A percentile compares a stretch with the other conserved stretches of the same genome.
Evolutionary conservation across 2,329 filamentous ascomycete genomes (phyloP).

Genomic region (Coniochaeta sp.): DNA sequence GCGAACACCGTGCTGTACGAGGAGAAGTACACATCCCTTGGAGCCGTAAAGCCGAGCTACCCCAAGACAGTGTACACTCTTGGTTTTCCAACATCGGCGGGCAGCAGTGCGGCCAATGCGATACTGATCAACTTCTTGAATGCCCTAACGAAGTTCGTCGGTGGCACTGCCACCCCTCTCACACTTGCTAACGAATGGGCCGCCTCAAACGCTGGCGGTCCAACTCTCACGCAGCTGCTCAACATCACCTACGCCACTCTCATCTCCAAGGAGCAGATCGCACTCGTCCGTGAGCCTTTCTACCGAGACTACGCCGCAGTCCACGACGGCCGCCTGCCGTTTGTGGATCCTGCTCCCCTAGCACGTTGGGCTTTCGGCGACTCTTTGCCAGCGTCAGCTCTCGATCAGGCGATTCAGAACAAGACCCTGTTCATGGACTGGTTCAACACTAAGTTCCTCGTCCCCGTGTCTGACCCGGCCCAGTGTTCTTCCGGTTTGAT

Average conservation of each 20-base stretch:
- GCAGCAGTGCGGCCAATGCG: slow-evolving; percentile 7
- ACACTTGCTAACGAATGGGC: slow-evolving; percentile 18
- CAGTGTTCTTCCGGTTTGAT: slow-evolving; percentile 40
- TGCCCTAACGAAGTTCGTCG: slow-evolving; percentile 18
- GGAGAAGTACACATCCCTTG: slow-evolving; percentile 23
- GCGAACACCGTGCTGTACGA: slow-evolving; percentile 23
- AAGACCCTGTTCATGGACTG: slow-evolving; percentile 40
- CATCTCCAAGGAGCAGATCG: slow-evolving; percentile 28
- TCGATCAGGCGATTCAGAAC: slow-evolving; percentile 34
- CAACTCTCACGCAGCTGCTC: slow-evolving; percentile 16
- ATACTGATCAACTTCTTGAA: slow-evolving; percentile 19
- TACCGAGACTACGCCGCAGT: slow-evolving; percentile 28
- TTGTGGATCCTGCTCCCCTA: slow-evolving; percentile 27
- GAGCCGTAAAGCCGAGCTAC: slow-evolving; percentile 12
- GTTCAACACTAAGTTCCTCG: slow-evolving; percentile 37
- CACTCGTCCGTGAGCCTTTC: slow-evolving; percentile 28
- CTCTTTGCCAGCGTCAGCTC: slow-evolving; percentile 12
- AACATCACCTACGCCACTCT: slow-evolving; percentile 25
- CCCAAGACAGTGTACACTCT: slow-evolving; percentile 22
- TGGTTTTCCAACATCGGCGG: slow-evolving; percentile 14
- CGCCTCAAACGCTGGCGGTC: slow-evolving; percentile 7
- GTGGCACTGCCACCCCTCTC: slow-evolving; percentile 9
- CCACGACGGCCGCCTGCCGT: slow-evolving; percentile 25
- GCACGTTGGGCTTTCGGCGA: slow-evolving; percentile 27
- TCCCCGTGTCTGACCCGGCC: slow-evolving; percentile 24